A percentile compares a stretch with the other conserved stretches of the same genome.
Evolutionary conservation across 2,329 filamentous ascomycete genomes (phyloP).

Genomic region (Colletotrichum noveboracense): DNA sequence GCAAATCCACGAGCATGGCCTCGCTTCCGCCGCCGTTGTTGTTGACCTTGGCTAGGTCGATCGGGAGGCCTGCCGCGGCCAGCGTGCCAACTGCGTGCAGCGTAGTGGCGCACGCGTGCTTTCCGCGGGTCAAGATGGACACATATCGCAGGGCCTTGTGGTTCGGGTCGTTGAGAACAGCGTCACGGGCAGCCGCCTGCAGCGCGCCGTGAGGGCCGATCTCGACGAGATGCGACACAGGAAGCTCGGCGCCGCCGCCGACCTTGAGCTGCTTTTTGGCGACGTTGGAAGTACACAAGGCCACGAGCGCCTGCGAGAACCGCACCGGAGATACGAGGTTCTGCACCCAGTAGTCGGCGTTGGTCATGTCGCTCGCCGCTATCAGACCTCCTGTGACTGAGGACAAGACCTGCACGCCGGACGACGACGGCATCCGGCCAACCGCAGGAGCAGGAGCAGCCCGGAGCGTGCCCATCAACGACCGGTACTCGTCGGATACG

Average conservation of each 20-base stretch:
- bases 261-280: conserved; percentile 24
- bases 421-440: not conserved
- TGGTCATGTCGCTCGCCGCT: not conserved
- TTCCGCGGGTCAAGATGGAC: not conserved
- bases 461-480: not conserved
- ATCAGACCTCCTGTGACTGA: not conserved
- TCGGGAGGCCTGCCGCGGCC: conserved; percentile 24
- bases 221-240: conserved; percentile 3
- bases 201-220: conserved; percentile 13
- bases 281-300: not conserved
- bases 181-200: conserved; percentile 48
- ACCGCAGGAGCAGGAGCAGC: not conserved
- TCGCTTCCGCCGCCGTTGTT: not conserved
- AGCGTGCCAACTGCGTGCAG: not conserved
- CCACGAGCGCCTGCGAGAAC: conserved; percentile 1
- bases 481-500: not conserved
- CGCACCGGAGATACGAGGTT: conserved; percentile 5
- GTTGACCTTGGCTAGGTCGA: conserved; percentile 53
- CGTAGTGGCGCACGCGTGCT: not conserved
- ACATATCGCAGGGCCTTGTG: conserved; percentile 37
- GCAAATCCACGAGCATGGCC: conserved; percentile 11
- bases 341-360: conserved; percentile 6
- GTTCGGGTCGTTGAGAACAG: conserved; percentile 48
- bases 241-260: conserved; percentile 16
- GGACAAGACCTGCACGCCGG: conserved; percentile 34